Percentiles rank a stretch among this genome's conserved stretches.
Evolutionary conservation across 2,329 filamentous ascomycete species (phyloP).

Genomic region (Ceratocystis cubensis): DNA sequence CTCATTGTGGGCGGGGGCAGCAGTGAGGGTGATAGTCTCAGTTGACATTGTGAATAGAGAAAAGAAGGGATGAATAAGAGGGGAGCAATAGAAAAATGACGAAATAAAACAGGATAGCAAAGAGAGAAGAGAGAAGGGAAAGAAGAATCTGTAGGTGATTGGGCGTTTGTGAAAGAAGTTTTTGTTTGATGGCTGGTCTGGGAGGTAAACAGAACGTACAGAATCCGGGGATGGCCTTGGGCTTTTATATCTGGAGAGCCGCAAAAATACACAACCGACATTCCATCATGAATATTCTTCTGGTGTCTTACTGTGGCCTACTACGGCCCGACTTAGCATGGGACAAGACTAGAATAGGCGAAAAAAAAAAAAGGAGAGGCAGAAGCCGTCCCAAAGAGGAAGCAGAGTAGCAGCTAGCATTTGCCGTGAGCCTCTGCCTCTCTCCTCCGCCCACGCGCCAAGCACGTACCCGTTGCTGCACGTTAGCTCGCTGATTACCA

Average conservation of each 20-base stretch:
- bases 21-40: slow-evolving; percentile 12
- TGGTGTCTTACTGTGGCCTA: not conserved
- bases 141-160: no score
- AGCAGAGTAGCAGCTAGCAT: not conserved
- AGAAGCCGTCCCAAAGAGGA: not conserved
- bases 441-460: not conserved
- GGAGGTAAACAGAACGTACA: not conserved
- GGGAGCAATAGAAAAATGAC: not conserved
- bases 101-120: not conserved
- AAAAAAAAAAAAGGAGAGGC: not conserved
- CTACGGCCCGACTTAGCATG: not conserved
- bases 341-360: not conserved
- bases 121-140: not conserved
- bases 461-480: not conserved
- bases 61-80: not conserved
- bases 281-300: not conserved
- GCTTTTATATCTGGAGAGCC: slow-evolving; percentile 15
- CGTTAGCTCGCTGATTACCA: not conserved
- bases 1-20: slow-evolving; percentile 3
- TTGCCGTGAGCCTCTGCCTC: slow-evolving; percentile 4
- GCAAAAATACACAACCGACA: slow-evolving; percentile 17
- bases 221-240: not conserved
- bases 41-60: not conserved
- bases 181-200: not conserved
- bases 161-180: not conserved